These are phyloP conservation scores for Microcyclospora pomicola DNA, from an alignment of 2,329 filamentous ascomycete species.

Conservation along the genomic window DNA sequence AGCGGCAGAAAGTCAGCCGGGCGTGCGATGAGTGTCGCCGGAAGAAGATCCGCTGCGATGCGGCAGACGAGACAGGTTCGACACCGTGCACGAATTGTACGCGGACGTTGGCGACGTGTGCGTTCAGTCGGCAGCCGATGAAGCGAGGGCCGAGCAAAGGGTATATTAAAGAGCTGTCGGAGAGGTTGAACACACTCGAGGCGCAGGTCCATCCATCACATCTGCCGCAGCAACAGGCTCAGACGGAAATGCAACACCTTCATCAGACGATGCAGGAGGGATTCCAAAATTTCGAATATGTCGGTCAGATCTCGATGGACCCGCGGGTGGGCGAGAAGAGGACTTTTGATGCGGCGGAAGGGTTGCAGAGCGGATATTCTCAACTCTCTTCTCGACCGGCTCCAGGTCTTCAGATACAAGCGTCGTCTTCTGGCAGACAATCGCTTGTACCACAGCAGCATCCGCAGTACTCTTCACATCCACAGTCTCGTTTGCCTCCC, in stretches of 20 bases:
- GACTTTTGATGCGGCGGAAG: conserved; percentile 16
- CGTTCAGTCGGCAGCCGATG: conserved; percentile 78
- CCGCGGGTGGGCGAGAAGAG: conserved; percentile 20
- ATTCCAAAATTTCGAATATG: conserved; percentile 5
- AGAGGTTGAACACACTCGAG: conserved; percentile 70
- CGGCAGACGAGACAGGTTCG: conserved; percentile 57
- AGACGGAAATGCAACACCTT: conserved; percentile 19
- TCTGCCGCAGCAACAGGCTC: conserved; percentile 14
- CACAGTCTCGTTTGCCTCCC: conserved; percentile 3
- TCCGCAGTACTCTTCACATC: background rate
- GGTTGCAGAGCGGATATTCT: conserved; percentile 7
- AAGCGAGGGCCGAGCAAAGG: conserved; percentile 73
- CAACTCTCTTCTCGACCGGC: background rate
- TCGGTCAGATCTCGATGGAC: conserved; percentile 8
- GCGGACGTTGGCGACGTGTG: conserved; percentile 59
- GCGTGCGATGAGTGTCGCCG: conserved; percentile 81
- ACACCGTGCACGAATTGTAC: conserved; percentile 71
- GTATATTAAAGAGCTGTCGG: conserved; percentile 84
- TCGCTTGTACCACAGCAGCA: conserved; percentile 1
- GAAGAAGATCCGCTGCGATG: conserved; percentile 82
- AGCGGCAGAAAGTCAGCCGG: conserved; percentile 73
- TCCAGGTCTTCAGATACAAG: background rate
- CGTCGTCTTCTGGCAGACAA: conserved; percentile 1
- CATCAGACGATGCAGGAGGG: conserved; percentile 17
- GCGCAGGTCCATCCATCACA: conserved; percentile 45